phyloP scores from a whole-genome alignment of 257 asterid species.

The Lithospermum erythrorhizon region DNA sequence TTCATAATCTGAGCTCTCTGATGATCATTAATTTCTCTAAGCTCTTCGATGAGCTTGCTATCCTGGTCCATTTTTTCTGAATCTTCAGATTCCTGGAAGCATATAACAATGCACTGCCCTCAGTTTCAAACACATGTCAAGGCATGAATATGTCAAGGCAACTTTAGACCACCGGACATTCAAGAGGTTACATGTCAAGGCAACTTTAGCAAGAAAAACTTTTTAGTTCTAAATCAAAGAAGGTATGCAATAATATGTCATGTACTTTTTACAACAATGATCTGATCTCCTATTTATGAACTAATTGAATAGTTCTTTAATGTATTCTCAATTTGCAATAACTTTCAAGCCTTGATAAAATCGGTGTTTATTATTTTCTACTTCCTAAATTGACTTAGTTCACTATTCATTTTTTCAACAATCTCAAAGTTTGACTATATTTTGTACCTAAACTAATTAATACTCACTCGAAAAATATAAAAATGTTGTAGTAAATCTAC shows the following conservation, averaged over 20 bases:
- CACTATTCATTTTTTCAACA: background rate
- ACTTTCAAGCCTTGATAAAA: too few species aligned
- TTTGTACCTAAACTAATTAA: background rate
- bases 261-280: background rate
- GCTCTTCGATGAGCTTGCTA: constrained; percentile 76
- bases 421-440: background rate
- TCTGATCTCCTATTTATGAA: too few species aligned
- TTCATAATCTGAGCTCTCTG: constrained; percentile 63
- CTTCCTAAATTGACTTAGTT: background rate
- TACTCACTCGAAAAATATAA: too few species aligned
- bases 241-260: background rate
- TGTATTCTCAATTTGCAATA: too few species aligned
- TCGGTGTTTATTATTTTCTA: background rate
- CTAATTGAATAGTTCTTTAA: too few species aligned
- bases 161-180: background rate
- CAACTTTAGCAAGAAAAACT: background rate
- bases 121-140: background rate
- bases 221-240: too few species aligned
- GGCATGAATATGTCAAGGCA: background rate
- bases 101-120: constrained; percentile 9
- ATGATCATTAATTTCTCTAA: constrained; percentile 59
- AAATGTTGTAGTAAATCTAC: background rate
- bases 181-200: constrained; percentile 2
- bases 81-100: constrained; percentile 83
- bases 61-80: constrained; percentile 99